These are phyloP conservation scores for Prunus persica DNA, from an alignment of 306 rosid genomes.

Conservation along the genomic window Prunus_persica_NCBIv2 NC_034011.1:11526001-11526500, in stretches of 20 bases:
- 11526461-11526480: constrained; percentile 71
- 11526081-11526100: constrained; percentile 6
- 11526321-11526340: neutral
- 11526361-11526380: neutral
- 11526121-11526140: neutral
- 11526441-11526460: constrained; percentile 70
- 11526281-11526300: neutral
- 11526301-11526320: neutral
- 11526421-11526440: constrained; percentile 46
- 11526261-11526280: neutral
- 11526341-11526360: neutral
- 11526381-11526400: neutral
- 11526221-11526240: neutral
- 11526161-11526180: neutral
- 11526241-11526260: neutral
- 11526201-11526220: no score
- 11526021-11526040: constrained; percentile 87
- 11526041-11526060: constrained; percentile 72
- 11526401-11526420: neutral
- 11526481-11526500: constrained; percentile 67
- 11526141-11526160: neutral
- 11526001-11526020: constrained; percentile 81
- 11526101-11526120: neutral
- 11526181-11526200: neutral
- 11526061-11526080: constrained; percentile 18